Evolutionary conservation across 345 rosid species (phyloP).

Genomic region (Heritiera fomes): DNA sequence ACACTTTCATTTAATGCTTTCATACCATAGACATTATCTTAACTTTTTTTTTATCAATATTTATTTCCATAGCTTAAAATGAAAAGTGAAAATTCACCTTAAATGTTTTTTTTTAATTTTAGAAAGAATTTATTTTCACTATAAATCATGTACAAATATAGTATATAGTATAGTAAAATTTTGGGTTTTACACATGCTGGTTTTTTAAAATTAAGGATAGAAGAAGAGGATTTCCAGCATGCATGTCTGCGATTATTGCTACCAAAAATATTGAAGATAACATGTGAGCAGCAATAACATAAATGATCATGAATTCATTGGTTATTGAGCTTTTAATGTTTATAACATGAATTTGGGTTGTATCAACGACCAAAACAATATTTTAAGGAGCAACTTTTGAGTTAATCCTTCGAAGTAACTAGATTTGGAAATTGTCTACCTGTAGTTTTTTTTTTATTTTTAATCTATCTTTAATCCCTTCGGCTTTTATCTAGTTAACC

Average conservation of each 20-base stretch:
- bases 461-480: too few relatives aligned
- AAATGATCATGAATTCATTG: not conserved
- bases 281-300: constrained; percentile 7
- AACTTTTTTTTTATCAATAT: too few relatives aligned
- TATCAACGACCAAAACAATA: not conserved
- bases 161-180: too few relatives aligned
- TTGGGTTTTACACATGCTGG: not conserved
- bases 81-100: too few relatives aligned
- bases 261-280: not conserved
- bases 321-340: not conserved
- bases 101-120: too few relatives aligned
- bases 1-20: too few relatives aligned
- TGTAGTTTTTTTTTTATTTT: too few relatives aligned
- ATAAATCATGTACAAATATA: too few relatives aligned
- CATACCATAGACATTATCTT: too few relatives aligned
- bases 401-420: not conserved
- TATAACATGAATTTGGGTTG: not conserved
- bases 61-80: too few relatives aligned
- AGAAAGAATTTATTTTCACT: too few relatives aligned
- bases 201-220: not conserved
- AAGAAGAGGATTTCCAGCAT: not conserved
- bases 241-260: not conserved
- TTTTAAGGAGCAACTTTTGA: not conserved
- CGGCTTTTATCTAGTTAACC: too few relatives aligned
- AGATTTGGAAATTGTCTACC: not conserved